Conservation (phyloP, 441 rosid species). For the Erodium trifolium region DNA sequence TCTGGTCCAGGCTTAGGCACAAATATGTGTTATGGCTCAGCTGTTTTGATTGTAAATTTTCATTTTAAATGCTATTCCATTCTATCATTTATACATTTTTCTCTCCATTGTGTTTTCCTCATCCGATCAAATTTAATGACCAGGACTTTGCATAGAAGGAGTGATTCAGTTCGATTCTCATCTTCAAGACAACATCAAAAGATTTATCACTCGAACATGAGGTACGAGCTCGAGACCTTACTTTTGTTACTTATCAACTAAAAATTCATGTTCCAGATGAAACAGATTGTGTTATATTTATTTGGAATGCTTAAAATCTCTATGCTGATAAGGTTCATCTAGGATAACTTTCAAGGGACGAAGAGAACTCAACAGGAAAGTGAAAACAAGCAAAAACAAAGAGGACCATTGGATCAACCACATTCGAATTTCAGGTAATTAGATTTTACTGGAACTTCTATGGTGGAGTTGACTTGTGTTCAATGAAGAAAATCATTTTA, state of each 20-base stretch:
- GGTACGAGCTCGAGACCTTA: neutral
- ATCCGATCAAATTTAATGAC: neutral
- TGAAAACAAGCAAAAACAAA: neutral
- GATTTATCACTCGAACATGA: neutral
- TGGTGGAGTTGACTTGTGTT: slow-evolving; percentile 9
- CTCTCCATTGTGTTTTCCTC: neutral
- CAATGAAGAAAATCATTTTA: neutral
- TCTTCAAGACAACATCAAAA: neutral
- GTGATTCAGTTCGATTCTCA: neutral
- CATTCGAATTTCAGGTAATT: slow-evolving; percentile 1
- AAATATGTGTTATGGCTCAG: neutral
- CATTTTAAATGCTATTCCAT: neutral
- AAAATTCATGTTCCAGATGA: slow-evolving; percentile 2
- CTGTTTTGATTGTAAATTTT: no score
- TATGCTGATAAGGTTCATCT: neutral
- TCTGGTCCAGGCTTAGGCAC: neutral
- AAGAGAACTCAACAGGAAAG: neutral
- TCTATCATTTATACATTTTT: neutral
- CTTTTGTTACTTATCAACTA: neutral
- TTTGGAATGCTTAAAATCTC: slow-evolving; percentile 4
- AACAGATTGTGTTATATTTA: neutral
- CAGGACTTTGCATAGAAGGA: neutral
- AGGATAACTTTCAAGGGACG: neutral
- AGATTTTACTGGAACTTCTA: neutral
- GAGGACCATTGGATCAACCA: neutral